Evolutionary conservation across 2,329 filamentous ascomycete species (phyloP), one percentile per base, ranked within the genome.

Genomic region (Xylaria sp.): DNA sequence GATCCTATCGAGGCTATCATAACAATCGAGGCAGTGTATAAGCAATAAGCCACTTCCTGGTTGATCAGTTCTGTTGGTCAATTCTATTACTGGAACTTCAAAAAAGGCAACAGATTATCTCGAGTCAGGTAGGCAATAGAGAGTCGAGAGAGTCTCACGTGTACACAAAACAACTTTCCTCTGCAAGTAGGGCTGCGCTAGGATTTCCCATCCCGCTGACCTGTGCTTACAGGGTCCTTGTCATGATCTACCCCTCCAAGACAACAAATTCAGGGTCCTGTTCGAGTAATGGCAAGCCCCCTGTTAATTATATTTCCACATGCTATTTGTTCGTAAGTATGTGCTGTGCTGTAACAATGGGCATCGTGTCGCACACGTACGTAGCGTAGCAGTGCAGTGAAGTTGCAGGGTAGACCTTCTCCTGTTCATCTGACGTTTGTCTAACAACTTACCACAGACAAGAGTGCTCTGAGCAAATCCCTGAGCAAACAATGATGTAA

Each of bases 401-500:
- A 56, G 38, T 48, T 65, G 49, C 36, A 65, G 57, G 38, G 51
- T 46, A 38, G 31, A 44, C 42, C 15, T 36, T 60, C 36, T 53
- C 40, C 26, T 51, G 40, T 58, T 42, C 26, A 54, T 60, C 60
- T 23, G 44, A 61, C 23, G 28, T 67, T 38, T 49, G 9, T 40
- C 42, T 36, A 13, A 59, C 66, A 68, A 40, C 61, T 61, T 51
- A 61, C 33, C 17, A 40, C 10, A n/a, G 11, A 26, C n/a, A 26
- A 31, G 36, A 38, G 36, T 38, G 33, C 33, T 33, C 33, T 33
- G 33, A 10, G 33, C 59, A 31, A 13, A 11, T 7, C 38, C 28
- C 15, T n/a, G 31, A 48, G 40, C 26, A 63, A 54, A 58, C 49
- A 68, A 68, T 65, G 61, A 65, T 65, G 61, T 40, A 57, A 65